Base-by-base conservation (phyloP, 139 green algal species). In the Coelastrella sp. region DNA sequence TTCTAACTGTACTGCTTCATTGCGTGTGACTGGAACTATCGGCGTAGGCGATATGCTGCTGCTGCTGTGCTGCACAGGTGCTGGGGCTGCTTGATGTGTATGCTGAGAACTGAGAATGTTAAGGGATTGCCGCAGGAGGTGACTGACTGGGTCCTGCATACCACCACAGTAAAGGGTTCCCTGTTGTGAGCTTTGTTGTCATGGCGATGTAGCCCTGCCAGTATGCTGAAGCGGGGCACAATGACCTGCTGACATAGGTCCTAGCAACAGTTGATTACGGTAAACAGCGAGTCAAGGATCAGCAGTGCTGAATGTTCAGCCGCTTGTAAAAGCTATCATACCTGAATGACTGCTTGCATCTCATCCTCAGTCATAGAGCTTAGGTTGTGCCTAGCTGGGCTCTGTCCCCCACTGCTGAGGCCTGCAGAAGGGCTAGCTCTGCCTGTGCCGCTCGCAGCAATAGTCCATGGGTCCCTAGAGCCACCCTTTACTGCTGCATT, bases 111-210 rank as follows among this genome's bases (percentile, higher is more conserved):
- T 13, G 7, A 79, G 82, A 2, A 87, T 61, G 13, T 78, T 47
- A 2, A 56, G 60, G 32, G 82, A 87, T 32, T 77, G 65, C 5
- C 64, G 64, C 3, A 87, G 13, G n/a, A 87, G 14, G 16, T 87
- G 64, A 4, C 23, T 78, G 10, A 87, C 65, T 54, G 82, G 82
- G 64, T 87, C 82, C 82, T 87, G 65, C 16, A 79, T n/a, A n/a
- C n/a, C n/a, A n/a, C n/a, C n/a, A n/a, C n/a, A n/a, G n/a, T n/a
- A n/a, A n/a, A n/a, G n/a, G n/a, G n/a, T n/a, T n/a, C n/a, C n/a
- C n/a, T n/a, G n/a, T n/a, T n/a, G n/a, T n/a, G n/a, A n/a, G n/a
- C n/a, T n/a, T n/a, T n/a, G n/a, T n/a, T n/a, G n/a, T n/a, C n/a
- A n/a, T n/a, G n/a, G n/a, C n/a, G n/a, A n/a, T n/a, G n/a, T n/a